Conservation (phyloP, 305 asterid species). For the Ruellia speciosa region DNA sequence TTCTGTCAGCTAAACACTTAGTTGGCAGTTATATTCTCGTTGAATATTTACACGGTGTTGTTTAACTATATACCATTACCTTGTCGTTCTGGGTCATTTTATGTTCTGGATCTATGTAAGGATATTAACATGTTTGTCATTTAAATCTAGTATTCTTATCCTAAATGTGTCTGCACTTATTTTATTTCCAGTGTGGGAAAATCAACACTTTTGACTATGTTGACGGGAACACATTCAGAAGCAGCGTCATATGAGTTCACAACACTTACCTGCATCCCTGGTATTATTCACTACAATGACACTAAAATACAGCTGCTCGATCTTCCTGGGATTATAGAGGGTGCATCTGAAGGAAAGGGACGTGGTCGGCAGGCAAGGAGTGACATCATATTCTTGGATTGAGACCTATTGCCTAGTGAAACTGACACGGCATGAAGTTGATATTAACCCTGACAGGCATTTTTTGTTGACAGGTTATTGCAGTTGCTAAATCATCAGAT, state of each 20-base stretch:
- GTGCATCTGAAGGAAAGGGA: constrained; percentile 99
- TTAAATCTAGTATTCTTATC: not conserved
- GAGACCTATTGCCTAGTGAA: constrained; percentile 2
- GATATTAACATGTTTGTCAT: constrained; percentile 1
- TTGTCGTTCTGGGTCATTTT: constrained; percentile 14
- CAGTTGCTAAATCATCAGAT: constrained; percentile 95
- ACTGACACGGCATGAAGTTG: constrained; percentile 7
- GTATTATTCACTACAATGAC: constrained; percentile 89
- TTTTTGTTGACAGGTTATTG: constrained; percentile 68
- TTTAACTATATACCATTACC: constrained; percentile 7
- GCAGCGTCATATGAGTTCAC: constrained; percentile 97
- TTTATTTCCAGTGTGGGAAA: constrained; percentile 63
- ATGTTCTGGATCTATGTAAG: constrained; percentile 10
- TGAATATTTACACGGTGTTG: no score
- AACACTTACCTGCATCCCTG: constrained; percentile 97
- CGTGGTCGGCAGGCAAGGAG: constrained; percentile 92
- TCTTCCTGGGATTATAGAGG: constrained; percentile 99
- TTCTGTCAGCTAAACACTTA: no score
- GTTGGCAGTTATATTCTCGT: constrained; percentile 17
- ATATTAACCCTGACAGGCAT: constrained; percentile 18
- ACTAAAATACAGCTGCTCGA: constrained; percentile 97
- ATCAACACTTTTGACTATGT: constrained; percentile 83
- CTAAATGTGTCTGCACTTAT: constrained; percentile 4
- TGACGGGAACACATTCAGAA: constrained; percentile 98
- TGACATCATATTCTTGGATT: constrained; percentile 7